Evolutionary conservation across 306 rosid species (phyloP), one percentile per base, ranked within the genome.

Genomic region (Senna tora): DNA sequence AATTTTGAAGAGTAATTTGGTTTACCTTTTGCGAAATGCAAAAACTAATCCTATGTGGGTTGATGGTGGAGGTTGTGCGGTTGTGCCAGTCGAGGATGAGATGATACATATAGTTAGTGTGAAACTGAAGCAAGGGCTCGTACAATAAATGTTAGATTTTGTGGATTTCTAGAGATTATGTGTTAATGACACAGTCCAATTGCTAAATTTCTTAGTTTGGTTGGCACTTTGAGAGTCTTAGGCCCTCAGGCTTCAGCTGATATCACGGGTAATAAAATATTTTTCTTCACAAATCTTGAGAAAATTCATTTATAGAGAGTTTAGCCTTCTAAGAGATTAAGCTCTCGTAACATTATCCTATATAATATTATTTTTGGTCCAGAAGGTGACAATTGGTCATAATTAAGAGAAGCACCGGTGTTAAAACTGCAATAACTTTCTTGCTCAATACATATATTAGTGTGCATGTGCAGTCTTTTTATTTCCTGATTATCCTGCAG

Each of bases 351-450:
- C 3, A 25, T 25, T 25, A 25, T 25, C 30, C 30, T 25, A 25
- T 25, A 50, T 59, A 57, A 34, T 21, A 9, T 43, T 57, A 43
- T 56, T 75, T 33, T 8, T 72, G 64, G 49, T 39, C 7, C 47
- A 11, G 17, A 25, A 66, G 41, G 12, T 47, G 56, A 59, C 12
- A 52, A 49, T 73, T 36, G 59, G 50, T 7, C 38, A 17, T 41
- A 22, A 21, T 7, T n/a, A 15, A 67, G 30, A 33, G 28, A 74
- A 33, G 17, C 52, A 43, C 41, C 59, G 51, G 52, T 22, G 38
- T 59, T 33, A n/a, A 10, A 14, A 12, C 15, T 21, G 33, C 65
- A 20, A 4, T 6, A 53, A 47, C 34, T 73, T 45, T 36, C 25
- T 67, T 58, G 34, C 45, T 36, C 39, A 36, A 7, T 7, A 36